Conservation (phyloP, 23 red algal species). For the Agarophyton chilense region DNA sequence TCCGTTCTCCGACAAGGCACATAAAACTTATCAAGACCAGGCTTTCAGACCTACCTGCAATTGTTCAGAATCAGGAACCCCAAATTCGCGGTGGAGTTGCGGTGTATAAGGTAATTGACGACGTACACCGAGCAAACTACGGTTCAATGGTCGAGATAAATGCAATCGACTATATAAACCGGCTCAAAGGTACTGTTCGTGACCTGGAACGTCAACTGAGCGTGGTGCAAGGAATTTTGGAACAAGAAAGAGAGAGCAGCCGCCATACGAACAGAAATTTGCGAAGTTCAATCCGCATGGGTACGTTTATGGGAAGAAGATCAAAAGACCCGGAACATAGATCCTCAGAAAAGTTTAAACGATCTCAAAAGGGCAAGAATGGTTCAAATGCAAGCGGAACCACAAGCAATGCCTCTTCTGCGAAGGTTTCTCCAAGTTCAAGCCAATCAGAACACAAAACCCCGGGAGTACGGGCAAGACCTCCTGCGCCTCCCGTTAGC, state of each 20-base stretch:
- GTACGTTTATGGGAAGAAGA: conserved; percentile 52
- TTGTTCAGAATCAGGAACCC: conserved; percentile 39
- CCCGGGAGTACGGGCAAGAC: neutral
- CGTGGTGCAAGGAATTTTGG: conserved; percentile 41
- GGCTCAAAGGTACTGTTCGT: conserved; percentile 25
- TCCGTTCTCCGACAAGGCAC: conserved; percentile 50
- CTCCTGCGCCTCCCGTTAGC: neutral
- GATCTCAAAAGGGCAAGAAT: conserved; percentile 2
- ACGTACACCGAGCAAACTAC: conserved; percentile 11
- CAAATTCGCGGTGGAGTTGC: conserved; percentile 63
- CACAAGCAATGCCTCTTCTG: conserved; percentile 14
- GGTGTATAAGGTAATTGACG: conserved; percentile 46
- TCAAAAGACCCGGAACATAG: conserved; percentile 31
- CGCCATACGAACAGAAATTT: conserved; percentile 29
- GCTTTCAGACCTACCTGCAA: conserved; percentile 56
- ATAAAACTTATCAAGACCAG: conserved; percentile 58
- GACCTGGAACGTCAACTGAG: conserved; percentile 31
- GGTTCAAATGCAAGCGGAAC: conserved; percentile 9
- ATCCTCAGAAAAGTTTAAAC: neutral
- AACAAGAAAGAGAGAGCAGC: neutral
- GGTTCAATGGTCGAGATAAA: conserved; percentile 64
- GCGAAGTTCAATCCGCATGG: conserved; percentile 36
- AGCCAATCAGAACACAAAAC: conserved; percentile 1
- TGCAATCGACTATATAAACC: conserved; percentile 47
- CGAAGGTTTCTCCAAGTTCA: neutral